phyloP scores from a whole-genome alignment of 176 grass and related monocot species.

The Triticum monococcum region DNA sequence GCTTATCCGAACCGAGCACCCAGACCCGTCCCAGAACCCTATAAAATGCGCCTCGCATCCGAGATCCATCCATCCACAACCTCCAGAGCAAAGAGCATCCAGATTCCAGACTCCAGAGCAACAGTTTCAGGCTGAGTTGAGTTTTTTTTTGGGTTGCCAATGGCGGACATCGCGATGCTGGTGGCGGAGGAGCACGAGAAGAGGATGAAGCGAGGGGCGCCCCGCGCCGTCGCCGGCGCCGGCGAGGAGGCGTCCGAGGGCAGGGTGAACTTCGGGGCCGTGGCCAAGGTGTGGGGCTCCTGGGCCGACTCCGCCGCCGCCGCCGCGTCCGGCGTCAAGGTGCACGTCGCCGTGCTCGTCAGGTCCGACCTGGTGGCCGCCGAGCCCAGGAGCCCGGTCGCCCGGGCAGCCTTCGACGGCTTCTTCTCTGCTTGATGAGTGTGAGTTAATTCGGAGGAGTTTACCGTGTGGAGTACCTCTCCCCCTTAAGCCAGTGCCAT shows the following conservation, averaged over 20 bases:
- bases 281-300: slow-evolving; percentile 42
- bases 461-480: too few species aligned
- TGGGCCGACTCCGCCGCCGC: slow-evolving; percentile 35
- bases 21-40: not conserved
- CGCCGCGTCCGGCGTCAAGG: slow-evolving; percentile 32
- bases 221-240: not conserved
- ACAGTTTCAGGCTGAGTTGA: not conserved
- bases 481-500: too few species aligned
- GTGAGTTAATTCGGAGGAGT: not conserved
- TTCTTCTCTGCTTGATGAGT: slow-evolving; percentile 64
- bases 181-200: slow-evolving; percentile 81
- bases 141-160: not conserved
- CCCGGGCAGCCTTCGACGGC: slow-evolving; percentile 42
- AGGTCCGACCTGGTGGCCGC: not conserved
- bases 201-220: slow-evolving; percentile 31
- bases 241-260: slow-evolving; percentile 21
- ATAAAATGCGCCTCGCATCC: not conserved
- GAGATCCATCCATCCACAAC: not conserved
- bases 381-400: slow-evolving; percentile 37
- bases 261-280: slow-evolving; percentile 32
- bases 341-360: slow-evolving; percentile 32
- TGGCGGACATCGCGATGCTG: slow-evolving; percentile 79
- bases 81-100: slow-evolving; percentile 5
- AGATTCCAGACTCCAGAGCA: not conserved
- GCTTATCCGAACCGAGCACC: not conserved